Percentiles rank a stretch among this genome's conserved stretches.
These are phyloP conservation scores for Pleurotus djamor DNA, from an alignment of 768 basidiomycete genomes.

Conservation along the genomic window DNA sequence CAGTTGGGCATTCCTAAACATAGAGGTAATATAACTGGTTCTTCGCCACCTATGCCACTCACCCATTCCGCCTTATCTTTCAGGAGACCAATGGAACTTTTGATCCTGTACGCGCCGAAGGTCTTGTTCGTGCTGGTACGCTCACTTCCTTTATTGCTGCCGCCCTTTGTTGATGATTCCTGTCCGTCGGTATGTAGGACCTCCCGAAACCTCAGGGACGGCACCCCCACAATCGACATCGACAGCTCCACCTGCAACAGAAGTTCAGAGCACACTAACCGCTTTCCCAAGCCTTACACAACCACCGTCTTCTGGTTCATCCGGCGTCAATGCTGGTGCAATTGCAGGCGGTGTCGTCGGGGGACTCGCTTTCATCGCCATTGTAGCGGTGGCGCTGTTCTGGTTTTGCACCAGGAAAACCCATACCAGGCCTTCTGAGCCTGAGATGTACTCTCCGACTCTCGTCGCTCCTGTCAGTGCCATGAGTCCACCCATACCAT, in stretches of 20 bases:
- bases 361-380: slow-evolving; percentile 40
- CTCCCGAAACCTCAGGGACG: slow-evolving; percentile 11
- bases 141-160: background rate
- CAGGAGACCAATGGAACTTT: slow-evolving; percentile 32
- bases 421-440: background rate
- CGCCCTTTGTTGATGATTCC: background rate
- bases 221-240: background rate
- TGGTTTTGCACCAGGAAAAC: slow-evolving; percentile 29
- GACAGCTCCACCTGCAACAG: background rate
- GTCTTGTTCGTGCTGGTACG: background rate
- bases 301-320: slow-evolving; percentile 8
- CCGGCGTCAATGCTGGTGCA: slow-evolving; percentile 41
- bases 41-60: background rate
- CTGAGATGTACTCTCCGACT: background rate
- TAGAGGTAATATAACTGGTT: slow-evolving; percentile 29
- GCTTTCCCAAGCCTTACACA: slow-evolving; percentile 8
- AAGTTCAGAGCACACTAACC: slow-evolving; percentile 13
- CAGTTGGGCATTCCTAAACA: slow-evolving; percentile 61
- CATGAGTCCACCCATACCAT: background rate
- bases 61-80: slow-evolving; percentile 2
- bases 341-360: slow-evolving; percentile 64
- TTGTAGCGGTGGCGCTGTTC: slow-evolving; percentile 30
- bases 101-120: slow-evolving; percentile 28
- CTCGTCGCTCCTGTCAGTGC: background rate
- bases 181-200: slow-evolving; percentile 1